Percentiles rank a stretch among this genome's conserved stretches.
phyloP scores from a whole-genome alignment of 2,329 filamentous ascomycete genomes.

The Gaeumannomyces sp. region DNA sequence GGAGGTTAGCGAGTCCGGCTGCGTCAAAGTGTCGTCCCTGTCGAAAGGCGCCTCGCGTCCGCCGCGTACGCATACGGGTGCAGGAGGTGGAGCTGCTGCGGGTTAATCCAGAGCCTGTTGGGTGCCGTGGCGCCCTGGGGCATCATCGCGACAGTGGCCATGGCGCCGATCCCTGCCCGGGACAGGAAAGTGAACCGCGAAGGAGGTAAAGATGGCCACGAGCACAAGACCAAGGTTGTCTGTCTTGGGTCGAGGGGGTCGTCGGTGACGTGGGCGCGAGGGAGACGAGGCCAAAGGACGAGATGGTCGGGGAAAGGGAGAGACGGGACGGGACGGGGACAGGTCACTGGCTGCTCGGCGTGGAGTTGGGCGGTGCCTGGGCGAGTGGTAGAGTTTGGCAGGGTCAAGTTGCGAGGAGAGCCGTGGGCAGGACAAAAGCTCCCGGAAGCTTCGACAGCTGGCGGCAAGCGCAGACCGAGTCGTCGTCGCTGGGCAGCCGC shows the following conservation, averaged over 20 bases:
- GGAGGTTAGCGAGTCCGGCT: neutral
- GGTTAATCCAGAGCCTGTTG: neutral
- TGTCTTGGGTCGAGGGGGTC: neutral
- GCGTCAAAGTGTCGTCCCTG: neutral
- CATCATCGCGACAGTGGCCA: neutral
- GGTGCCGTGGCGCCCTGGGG: neutral
- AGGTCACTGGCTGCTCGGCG: neutral
- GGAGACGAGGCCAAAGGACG: neutral
- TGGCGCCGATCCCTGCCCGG: neutral
- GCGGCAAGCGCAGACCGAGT: neutral
- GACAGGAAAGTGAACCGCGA: neutral
- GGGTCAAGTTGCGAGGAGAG: neutral
- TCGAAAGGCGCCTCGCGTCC: neutral
- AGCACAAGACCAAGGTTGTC: neutral
- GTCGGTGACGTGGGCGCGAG: neutral
- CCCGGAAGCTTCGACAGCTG: constrained; percentile 1
- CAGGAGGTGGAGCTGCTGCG: neutral
- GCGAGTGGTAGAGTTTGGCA: neutral
- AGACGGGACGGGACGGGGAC: neutral
- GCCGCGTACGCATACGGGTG: neutral
- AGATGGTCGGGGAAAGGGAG: neutral
- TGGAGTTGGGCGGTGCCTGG: neutral
- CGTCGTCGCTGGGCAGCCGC: too few species aligned
- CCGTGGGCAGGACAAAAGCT: neutral
- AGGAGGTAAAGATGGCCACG: neutral